Base-by-base conservation (phyloP, 2,329 filamentous ascomycete genomes). In the Colletotrichum navitas region DNA sequence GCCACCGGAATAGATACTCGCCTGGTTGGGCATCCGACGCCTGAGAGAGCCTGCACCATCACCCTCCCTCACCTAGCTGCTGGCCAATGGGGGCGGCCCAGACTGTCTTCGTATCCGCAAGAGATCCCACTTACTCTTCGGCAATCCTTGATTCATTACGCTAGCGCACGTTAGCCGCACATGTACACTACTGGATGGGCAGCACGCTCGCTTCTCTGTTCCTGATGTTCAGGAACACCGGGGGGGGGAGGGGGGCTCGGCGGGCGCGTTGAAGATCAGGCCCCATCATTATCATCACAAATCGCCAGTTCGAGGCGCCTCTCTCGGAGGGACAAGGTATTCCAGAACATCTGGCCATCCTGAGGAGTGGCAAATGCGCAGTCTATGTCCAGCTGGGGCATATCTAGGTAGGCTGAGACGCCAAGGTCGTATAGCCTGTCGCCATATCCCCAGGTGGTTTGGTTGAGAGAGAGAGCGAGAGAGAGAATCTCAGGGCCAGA, bases 61-160 rank as follows among this genome's bases (percentile, higher is more conserved):
- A 39, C 55, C 55, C 34, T 43, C 36, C 36, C 26, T 58, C 36
- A 43, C 18, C n/a, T 26, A 45, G 26, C 41, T 41, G 36, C 21
- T 8, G 58, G 58, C 58, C 58, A 60, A 60, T 60, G 26, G 26
- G 58, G 24, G n/a, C 58, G 41, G 58, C 41, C 58, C 58, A 18
- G 41, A 32, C 41, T 41, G 39, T 24, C 24, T 12, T 60, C 58
- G 26, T 47, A 60, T 47, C 58, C 26, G 24, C 58, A 21, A 7
- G 18, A 43, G 29, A 47, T 16, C 26, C 6, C 36, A 24, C 26
- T 26, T 47, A 29, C 41, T 34, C 36, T 43, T 43, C 41, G 41
- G 41, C 41, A 43, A 5, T 43, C 41, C 41, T 43, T 18, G 41
- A 43, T 36, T 32, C 14, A 8, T 26, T 29, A 5, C 41, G 24